Conservation (phyloP, 495 filamentous ascomycete genomes). For the Xylaria cubensis region DNA sequence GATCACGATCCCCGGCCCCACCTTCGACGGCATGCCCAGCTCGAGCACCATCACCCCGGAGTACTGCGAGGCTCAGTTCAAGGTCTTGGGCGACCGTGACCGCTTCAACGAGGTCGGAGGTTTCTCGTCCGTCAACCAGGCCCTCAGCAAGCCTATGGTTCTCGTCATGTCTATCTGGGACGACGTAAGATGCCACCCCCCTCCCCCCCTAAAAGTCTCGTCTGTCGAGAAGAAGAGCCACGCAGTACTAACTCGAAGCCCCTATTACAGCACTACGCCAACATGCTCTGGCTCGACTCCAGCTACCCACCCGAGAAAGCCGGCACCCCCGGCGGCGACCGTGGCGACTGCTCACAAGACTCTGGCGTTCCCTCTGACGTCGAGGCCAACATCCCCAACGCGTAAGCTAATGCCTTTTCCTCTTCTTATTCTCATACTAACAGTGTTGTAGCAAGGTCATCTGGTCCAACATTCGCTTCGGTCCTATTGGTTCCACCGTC, state of each 20-base stretch:
- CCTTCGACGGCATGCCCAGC: constrained; percentile 55
- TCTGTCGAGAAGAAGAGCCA: not conserved
- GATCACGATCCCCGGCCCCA: constrained; percentile 64
- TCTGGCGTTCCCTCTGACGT: constrained; percentile 67
- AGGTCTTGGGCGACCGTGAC: constrained; percentile 65
- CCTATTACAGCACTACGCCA: constrained; percentile 57
- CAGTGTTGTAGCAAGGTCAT: constrained; percentile 46
- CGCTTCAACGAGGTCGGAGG: constrained; percentile 68
- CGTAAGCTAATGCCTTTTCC: constrained; percentile 60
- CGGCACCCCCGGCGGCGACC: constrained; percentile 66
- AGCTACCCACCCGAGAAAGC: constrained; percentile 67
- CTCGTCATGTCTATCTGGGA: constrained; percentile 84
- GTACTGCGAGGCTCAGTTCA: constrained; percentile 68
- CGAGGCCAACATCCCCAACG: constrained; percentile 59
- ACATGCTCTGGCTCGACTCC: constrained; percentile 89
- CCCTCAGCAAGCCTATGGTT: constrained; percentile 67
- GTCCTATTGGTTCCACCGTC: constrained; percentile 71
- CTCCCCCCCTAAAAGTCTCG: not conserved
- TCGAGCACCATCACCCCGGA: constrained; percentile 63
- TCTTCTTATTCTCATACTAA: not conserved
- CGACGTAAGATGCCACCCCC: constrained; percentile 52
- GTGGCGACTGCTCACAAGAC: constrained; percentile 69
- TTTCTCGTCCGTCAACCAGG: constrained; percentile 61
- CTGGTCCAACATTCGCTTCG: constrained; percentile 74
- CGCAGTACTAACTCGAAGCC: not conserved